Evolutionary conservation across 2,329 filamentous ascomycete species (phyloP).

Genomic region (Fonsecaea pedrosoi): DNA sequence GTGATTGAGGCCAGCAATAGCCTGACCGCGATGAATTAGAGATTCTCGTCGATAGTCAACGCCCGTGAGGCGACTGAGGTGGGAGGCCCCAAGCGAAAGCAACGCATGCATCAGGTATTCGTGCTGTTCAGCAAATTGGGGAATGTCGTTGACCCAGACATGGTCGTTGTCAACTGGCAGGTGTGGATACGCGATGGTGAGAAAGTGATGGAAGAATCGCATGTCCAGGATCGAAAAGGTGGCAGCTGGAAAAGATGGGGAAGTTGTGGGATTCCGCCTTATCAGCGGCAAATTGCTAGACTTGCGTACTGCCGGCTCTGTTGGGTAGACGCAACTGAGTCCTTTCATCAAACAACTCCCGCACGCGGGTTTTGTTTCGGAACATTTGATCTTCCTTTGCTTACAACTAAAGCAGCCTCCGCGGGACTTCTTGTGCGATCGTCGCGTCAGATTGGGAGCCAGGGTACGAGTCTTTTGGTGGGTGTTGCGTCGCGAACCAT

Average conservation of each 20-base stretch:
- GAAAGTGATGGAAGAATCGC: slow-evolving; percentile 62
- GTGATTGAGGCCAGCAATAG: slow-evolving; percentile 67
- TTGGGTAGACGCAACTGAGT: slow-evolving; percentile 44
- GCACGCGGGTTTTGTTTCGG: slow-evolving; percentile 49
- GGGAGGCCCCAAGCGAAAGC: slow-evolving; percentile 70
- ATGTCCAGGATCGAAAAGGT: slow-evolving; percentile 55
- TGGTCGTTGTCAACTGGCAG: slow-evolving; percentile 69
- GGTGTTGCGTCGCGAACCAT: slow-evolving; percentile 11
- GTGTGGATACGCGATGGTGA: slow-evolving; percentile 63
- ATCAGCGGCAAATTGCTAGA: slow-evolving; percentile 32
- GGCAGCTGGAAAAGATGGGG: slow-evolving; percentile 33
- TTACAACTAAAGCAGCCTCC: slow-evolving; percentile 52
- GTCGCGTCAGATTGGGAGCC: slow-evolving; percentile 40
- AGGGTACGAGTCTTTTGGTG: slow-evolving; percentile 36
- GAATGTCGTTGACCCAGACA: slow-evolving; percentile 71
- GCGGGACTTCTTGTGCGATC: slow-evolving; percentile 51
- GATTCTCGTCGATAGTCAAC: slow-evolving; percentile 62
- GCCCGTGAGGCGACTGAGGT: slow-evolving; percentile 55
- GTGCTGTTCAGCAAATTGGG: slow-evolving; percentile 71
- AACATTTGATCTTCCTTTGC: slow-evolving; percentile 55
- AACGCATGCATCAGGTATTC: slow-evolving; percentile 75
- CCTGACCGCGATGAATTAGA: slow-evolving; percentile 69
- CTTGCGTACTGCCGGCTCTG: slow-evolving; percentile 28
- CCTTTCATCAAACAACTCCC: slow-evolving; percentile 48
- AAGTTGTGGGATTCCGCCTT: slow-evolving; percentile 37